These are phyloP conservation scores for Leptographium lundbergii DNA, from an alignment of 2,329 filamentous ascomycete genomes.

Conservation along the genomic window DNA sequence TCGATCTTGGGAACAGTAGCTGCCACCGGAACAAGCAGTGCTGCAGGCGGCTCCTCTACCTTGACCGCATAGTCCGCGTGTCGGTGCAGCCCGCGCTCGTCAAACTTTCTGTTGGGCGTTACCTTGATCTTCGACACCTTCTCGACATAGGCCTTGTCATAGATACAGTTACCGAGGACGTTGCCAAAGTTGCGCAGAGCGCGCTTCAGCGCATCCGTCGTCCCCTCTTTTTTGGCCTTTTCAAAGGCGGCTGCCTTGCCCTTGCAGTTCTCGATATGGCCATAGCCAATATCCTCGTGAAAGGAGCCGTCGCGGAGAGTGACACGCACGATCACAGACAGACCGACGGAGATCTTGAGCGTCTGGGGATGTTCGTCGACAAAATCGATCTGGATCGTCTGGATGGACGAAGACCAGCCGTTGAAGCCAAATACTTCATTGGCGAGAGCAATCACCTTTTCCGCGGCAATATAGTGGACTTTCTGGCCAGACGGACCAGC, in stretches of 20 bases:
- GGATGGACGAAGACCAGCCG: slow-evolving; percentile 93
- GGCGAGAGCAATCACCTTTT: slow-evolving; percentile 90
- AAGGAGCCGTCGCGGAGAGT: slow-evolving; percentile 89
- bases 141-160: slow-evolving; percentile 86
- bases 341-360: slow-evolving; percentile 67
- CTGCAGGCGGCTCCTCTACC: slow-evolving; percentile 20
- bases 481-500: slow-evolving; percentile 72
- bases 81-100: slow-evolving; percentile 67
- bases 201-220: slow-evolving; percentile 86
- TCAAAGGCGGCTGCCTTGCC: slow-evolving; percentile 93
- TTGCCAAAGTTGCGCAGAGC: slow-evolving; percentile 88
- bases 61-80: slow-evolving; percentile 64
- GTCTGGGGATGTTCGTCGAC: slow-evolving; percentile 75
- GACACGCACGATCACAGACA: slow-evolving; percentile 84
- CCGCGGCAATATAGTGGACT: slow-evolving; percentile 88
- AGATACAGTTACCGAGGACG: slow-evolving; percentile 94
- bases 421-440: slow-evolving; percentile 97
- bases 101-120: slow-evolving; percentile 52
- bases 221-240: slow-evolving; percentile 97
- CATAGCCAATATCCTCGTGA: slow-evolving; percentile 96
- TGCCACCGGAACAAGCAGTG: background rate
- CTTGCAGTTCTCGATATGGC: slow-evolving; percentile 90
- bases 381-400: slow-evolving; percentile 90
- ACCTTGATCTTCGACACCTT: slow-evolving; percentile 87
- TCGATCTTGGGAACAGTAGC: background rate